Base-by-base conservation (phyloP, 495 filamentous ascomycete genomes). In the Penicillium macrosclerotiorum region DNA sequence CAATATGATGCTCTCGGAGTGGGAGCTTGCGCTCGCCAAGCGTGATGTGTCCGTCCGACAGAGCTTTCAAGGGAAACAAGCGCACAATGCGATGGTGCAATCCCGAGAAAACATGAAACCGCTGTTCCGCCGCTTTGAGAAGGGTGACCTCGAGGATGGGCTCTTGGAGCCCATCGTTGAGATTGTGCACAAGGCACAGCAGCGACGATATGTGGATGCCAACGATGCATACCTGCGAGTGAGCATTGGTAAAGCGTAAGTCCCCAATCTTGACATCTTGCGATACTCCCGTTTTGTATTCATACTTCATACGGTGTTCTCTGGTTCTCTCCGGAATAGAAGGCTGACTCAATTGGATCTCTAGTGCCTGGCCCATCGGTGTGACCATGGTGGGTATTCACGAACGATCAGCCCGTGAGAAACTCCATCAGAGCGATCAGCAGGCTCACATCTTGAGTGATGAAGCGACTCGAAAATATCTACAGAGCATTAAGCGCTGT, bases 371-470 rank as follows among this genome's bases (percentile, higher is more conserved):
- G 93, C 93, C 93, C 20, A 98, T 98, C 63, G 93, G 93, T 69
- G 93, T 98, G 22, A 98, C 93, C 56, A 96, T 97, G 93, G 93
- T 98, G 51, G 93, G 93, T 75, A 98, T 98, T 59, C 93, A 98
- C 80, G 93, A 97, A 71, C 83, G 93, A 49, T 89, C 83, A 34
- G 92, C 93, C 5, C 80, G 93, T 27, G 93, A 98, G 69, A 97
- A 97, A 70, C 73, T 98, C 35, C 91, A 97, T 60, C 80, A 91
- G 64, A 80, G 79, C 49, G 90, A 88, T 52, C 85, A 90, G 60
- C 80, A 89, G 49, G 93, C 91, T 5, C 94, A 98, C 67, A 95
- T 98, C 59, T 89, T 98, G 81, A 90, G 89, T 48, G 91, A 97
- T 62, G 93, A 98, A 72, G 79, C 83, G 22, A 98, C 93, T 37